Evolutionary conservation across 495 filamentous ascomycete genomes (phyloP).

Genomic region (Neurospora sp.): DNA sequence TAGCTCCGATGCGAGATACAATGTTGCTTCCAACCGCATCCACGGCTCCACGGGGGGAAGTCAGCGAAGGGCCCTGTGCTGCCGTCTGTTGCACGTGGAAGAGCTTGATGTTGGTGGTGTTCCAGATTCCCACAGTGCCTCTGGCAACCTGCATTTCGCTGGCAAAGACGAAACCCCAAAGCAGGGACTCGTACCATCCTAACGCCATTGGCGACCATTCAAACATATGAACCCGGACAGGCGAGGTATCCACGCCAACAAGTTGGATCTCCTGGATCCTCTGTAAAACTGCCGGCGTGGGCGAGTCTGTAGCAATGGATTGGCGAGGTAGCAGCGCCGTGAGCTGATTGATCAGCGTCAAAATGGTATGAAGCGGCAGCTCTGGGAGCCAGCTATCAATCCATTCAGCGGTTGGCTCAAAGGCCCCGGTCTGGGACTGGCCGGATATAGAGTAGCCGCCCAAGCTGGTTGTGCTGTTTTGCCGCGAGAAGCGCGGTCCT

Average conservation of each 20-base stretch:
- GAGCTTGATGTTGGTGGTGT: constrained; percentile 74
- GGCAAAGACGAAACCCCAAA: constrained; percentile 94
- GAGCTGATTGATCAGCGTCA: constrained; percentile 65
- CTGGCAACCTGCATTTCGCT: constrained; percentile 79
- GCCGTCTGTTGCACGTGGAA: constrained; percentile 85
- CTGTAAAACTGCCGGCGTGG: constrained; percentile 26
- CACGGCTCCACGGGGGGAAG: constrained; percentile 80
- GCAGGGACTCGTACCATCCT: constrained; percentile 90
- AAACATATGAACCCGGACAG: constrained; percentile 76
- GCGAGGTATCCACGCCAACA: constrained; percentile 60
- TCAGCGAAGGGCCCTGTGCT: constrained; percentile 66
- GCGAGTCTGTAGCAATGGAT: constrained; percentile 23
- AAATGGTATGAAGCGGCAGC: constrained; percentile 80
- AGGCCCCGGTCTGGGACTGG: constrained; percentile 44
- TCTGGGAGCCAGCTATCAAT: constrained; percentile 92
- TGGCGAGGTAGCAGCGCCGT: constrained; percentile 37
- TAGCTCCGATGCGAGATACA: constrained; percentile 73
- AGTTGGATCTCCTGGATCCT: constrained; percentile 34
- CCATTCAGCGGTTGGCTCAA: constrained; percentile 71
- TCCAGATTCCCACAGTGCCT: constrained; percentile 94
- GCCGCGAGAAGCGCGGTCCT: constrained; percentile 75
- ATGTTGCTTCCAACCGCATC: constrained; percentile 92
- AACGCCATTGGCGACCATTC: constrained; percentile 89
- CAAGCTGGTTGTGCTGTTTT: constrained; percentile 84
- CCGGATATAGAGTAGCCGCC: constrained; percentile 50